These are phyloP conservation scores for Ascochyta pisi DNA, from an alignment of 2,329 filamentous ascomycete genomes.

Conservation along the genomic window DNA sequence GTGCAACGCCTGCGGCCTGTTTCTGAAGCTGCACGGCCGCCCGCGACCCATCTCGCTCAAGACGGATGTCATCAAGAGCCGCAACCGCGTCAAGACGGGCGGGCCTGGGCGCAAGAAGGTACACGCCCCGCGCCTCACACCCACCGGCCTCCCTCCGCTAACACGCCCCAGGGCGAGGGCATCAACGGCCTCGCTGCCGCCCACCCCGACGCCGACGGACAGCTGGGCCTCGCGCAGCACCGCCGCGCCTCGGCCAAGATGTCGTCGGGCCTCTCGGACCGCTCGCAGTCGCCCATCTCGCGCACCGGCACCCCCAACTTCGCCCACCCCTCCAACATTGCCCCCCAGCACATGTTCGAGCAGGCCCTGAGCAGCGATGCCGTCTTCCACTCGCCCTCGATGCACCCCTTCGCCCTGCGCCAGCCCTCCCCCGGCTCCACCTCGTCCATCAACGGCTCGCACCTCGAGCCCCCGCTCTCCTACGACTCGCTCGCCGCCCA, in stretches of 20 bases:
- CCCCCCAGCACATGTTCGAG: conserved; percentile 80
- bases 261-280: conserved; percentile 74
- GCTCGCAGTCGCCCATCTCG: conserved; percentile 78
- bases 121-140: conserved; percentile 31
- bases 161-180: conserved; percentile 33
- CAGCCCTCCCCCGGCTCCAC: conserved; percentile 64
- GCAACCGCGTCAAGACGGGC: conserved; percentile 93
- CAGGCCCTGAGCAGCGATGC: conserved; percentile 73
- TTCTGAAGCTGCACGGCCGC: conserved; percentile 94
- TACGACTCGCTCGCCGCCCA: conserved; percentile 81
- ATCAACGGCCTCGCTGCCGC: conserved; percentile 64
- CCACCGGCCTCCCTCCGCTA: conserved; percentile 3
- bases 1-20: conserved; percentile 97
- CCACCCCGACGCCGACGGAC: conserved; percentile 62
- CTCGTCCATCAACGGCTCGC: conserved; percentile 65
- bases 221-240: conserved; percentile 65
- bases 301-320: conserved; percentile 79
- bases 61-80: conserved; percentile 99
- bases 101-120: conserved; percentile 86
- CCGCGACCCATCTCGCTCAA: conserved; percentile 94
- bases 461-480: conserved; percentile 74
- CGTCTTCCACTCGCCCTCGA: conserved; percentile 63
- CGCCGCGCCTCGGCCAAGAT: conserved; percentile 74
- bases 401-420: conserved; percentile 50
- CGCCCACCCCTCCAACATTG: conserved; percentile 68